Evolutionary conservation across 2,329 filamentous ascomycete genomes (phyloP).

Genomic region (Colletotrichum tanaceti): DNA sequence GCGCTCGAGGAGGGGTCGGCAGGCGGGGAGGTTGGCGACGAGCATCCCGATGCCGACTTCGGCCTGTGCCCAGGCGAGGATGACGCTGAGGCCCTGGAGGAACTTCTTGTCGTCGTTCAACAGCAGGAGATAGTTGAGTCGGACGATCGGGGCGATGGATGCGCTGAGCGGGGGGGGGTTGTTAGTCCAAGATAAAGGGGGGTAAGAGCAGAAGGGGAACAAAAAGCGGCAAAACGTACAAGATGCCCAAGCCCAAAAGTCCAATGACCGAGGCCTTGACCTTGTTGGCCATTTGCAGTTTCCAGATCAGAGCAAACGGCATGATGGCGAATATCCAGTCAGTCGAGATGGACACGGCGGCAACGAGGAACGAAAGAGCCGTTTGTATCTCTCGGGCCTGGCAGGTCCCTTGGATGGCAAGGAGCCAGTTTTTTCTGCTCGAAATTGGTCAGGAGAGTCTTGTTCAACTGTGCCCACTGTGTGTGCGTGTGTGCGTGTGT

Average conservation of each 20-base stretch:
- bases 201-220: too few relatives aligned
- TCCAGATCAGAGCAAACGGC: conserved; percentile 36
- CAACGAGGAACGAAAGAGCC: conserved; percentile 33
- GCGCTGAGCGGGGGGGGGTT: too few relatives aligned
- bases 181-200: too few relatives aligned
- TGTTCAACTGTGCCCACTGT: too few relatives aligned
- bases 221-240: conserved; percentile 14
- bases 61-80: conserved; percentile 35
- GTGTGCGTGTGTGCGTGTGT: too few relatives aligned
- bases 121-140: conserved; percentile 34
- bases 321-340: conserved; percentile 36
- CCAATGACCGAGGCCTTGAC: conserved; percentile 34
- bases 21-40: conserved; percentile 36
- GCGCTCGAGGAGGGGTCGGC: conserved; percentile 34
- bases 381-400: conserved; percentile 31
- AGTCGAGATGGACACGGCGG: conserved; percentile 33
- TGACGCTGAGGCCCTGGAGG: conserved; percentile 25
- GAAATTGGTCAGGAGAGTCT: too few relatives aligned
- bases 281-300: conserved; percentile 28
- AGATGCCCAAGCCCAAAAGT: conserved; percentile 31
- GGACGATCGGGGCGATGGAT: conserved; percentile 35
- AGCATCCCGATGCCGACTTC: conserved; percentile 39
- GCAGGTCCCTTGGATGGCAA: conserved; percentile 12
- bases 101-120: conserved; percentile 35
- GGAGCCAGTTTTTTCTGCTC: conserved; percentile 31